Conservation (phyloP, 805 yeast species). For the Lipomyces yamadae region DNA sequence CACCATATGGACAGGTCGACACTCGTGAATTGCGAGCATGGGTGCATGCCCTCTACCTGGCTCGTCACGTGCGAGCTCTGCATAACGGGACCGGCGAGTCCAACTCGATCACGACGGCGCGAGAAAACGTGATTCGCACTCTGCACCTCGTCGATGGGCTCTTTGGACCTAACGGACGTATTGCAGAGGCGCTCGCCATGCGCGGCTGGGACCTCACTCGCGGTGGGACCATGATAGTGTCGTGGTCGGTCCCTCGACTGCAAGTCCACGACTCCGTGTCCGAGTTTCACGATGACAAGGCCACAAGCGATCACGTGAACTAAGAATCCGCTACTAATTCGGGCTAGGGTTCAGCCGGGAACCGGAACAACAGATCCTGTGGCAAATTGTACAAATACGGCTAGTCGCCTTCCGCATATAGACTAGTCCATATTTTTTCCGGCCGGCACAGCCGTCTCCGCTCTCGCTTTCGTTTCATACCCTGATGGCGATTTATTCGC, state of each 20-base stretch:
- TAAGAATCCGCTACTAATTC: too few species aligned
- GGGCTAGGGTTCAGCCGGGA: background rate
- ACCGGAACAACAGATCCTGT: background rate
- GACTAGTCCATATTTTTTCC: background rate
- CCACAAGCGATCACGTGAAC: background rate
- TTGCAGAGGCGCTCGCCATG: constrained; percentile 5
- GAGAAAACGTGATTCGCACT: constrained; percentile 19
- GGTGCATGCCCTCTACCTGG: constrained; percentile 43
- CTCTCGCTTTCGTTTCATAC: background rate
- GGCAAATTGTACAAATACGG: background rate
- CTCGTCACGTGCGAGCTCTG: constrained; percentile 21
- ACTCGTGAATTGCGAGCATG: constrained; percentile 42
- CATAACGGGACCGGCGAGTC: constrained; percentile 10
- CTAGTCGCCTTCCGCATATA: background rate
- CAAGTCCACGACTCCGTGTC: constrained; percentile 7
- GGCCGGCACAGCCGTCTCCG: background rate
- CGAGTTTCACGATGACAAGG: background rate
- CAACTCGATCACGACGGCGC: constrained; percentile 18
- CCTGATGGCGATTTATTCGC: background rate
- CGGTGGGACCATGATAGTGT: constrained; percentile 33
- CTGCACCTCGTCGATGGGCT: constrained; percentile 20
- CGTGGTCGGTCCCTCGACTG: constrained; percentile 27
- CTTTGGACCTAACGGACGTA: constrained; percentile 10
- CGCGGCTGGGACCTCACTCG: constrained; percentile 28
- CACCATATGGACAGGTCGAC: constrained; percentile 4